Percentiles rank a stretch among this genome's conserved stretches.
Evolutionary conservation across 1,284 basidiomycete genomes (phyloP).

Genomic region (Takashimella tepidaria): DNA sequence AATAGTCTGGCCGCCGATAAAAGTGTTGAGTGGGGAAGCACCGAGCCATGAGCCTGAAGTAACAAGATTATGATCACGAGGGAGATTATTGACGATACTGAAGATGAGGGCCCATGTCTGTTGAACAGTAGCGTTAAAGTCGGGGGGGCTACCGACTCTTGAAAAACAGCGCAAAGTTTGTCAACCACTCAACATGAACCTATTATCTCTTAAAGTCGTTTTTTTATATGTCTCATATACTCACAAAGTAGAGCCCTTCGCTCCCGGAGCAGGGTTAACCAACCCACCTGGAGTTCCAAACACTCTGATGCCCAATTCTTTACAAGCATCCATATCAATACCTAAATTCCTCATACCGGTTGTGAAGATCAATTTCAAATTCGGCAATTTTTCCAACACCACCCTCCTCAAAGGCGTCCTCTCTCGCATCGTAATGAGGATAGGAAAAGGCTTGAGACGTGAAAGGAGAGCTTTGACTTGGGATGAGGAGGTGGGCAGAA

Average conservation of each 20-base stretch:
- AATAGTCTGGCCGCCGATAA: constrained; percentile 52
- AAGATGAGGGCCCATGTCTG: constrained; percentile 61
- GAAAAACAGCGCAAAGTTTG: neutral
- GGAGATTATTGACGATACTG: constrained; percentile 53
- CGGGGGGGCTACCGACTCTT: constrained; percentile 6
- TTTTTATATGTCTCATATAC: too few relatives aligned
- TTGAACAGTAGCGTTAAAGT: constrained; percentile 17
- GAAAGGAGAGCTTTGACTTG: constrained; percentile 49
- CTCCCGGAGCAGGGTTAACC: too few relatives aligned
- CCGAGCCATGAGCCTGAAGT: constrained; percentile 21
- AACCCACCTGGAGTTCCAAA: constrained; percentile 58
- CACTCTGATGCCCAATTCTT: constrained; percentile 54
- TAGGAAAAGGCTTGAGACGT: constrained; percentile 54
- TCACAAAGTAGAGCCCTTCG: constrained; percentile 17
- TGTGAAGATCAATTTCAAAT: constrained; percentile 57
- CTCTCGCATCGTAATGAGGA: constrained; percentile 65
- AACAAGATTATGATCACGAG: constrained; percentile 50
- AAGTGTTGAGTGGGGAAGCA: constrained; percentile 15
- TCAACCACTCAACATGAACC: too few relatives aligned
- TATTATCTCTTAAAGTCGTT: too few relatives aligned
- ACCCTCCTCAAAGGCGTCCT: constrained; percentile 56
- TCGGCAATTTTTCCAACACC: constrained; percentile 56
- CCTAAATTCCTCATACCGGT: constrained; percentile 55
- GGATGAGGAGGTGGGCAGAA: constrained; percentile 28
- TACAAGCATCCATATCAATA: constrained; percentile 51